Base-by-base conservation (phyloP, 345 rosid genomes). In the Bruguiera gymnorhiza region DNA sequence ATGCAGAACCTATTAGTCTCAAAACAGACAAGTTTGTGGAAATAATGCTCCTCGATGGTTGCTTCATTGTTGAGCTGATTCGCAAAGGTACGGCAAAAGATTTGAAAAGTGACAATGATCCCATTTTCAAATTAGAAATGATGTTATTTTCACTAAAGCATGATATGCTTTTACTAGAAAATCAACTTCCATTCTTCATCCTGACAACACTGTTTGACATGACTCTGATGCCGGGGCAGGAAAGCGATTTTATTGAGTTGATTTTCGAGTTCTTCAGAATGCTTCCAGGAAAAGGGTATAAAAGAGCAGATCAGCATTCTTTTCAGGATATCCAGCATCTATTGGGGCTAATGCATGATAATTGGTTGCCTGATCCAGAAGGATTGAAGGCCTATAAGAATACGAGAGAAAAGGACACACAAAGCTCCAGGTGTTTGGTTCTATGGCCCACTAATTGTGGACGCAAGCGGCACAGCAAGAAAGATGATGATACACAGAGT, bases 101-200 rank as follows among this genome's bases (percentile, higher is more conserved):
- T 1, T 1, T 18, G 39, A 36, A 32, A 34, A 24, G 3, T 10
- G 20, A 19, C 2, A 0, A 71, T 18, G 63, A 48, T 37, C 55
- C 56, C 26, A 18, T 68, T 46, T 39, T 68, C 32, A 2, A 4
- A 8, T 4, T 27, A 0, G 29, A 5, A 37, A 57, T 46, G 64
- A 27, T 26, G 3, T 2, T 21, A 3, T 10, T 24, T 39, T 24
- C 19, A 15, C 11, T 67, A 19, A 2, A 1, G 11, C 68, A 43
- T 2, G 72, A 76, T 69, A 1, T 76, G 52, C 23, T 76, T 6
- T 36, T 71, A 8, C 8, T 76, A 0, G 70, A 76, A 51, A 76
- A 67, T 50, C 76, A 72, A 10, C 76, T 76, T 68, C 76, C 80
- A 1, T 71, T 76, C 63, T 76, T 67, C 30, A 34, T 72, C 24